phyloP scores from a whole-genome alignment of 2,329 filamentous ascomycete species.

The Botryotinia globosa region DNA sequence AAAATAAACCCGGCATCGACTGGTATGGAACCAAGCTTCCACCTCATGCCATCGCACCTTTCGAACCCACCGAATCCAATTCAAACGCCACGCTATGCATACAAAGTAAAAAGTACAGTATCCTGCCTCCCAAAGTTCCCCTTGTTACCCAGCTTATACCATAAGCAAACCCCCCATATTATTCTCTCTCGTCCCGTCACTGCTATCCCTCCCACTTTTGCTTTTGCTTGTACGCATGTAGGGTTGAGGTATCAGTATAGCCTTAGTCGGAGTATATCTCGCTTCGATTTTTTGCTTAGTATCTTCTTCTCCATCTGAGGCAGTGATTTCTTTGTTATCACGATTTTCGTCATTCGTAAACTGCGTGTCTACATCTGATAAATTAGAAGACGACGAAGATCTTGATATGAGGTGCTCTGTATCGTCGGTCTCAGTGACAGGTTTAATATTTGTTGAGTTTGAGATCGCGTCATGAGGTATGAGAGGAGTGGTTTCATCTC shows the following conservation, averaged over 20 bases:
- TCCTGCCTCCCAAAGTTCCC: neutral
- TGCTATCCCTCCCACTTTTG: neutral
- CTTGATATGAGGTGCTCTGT: neutral
- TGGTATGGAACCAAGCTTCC: neutral
- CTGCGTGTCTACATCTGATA: neutral
- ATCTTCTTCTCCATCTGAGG: conserved; percentile 6
- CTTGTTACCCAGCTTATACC: neutral
- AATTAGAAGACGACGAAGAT: neutral
- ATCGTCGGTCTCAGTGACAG: neutral
- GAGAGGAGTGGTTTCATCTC: neutral
- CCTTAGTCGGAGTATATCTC: conserved; percentile 2
- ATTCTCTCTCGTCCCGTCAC: neutral
- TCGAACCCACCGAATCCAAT: neutral
- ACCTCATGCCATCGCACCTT: neutral
- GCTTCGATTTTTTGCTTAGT: neutral
- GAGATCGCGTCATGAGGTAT: neutral
- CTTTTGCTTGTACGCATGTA: neutral
- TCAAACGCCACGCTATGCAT: conserved; percentile 15
- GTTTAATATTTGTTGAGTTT: neutral
- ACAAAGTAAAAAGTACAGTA: conserved; percentile 3
- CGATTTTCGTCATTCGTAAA: neutral
- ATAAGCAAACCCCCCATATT: conserved; percentile 6
- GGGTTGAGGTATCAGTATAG: neutral
- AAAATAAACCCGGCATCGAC: neutral
- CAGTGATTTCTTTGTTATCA: neutral